A percentile compares a stretch with the other conserved stretches of the same genome.
Conservation (phyloP, 192 early-diverging fungal species). For the Kappamyces sp. region DNA sequence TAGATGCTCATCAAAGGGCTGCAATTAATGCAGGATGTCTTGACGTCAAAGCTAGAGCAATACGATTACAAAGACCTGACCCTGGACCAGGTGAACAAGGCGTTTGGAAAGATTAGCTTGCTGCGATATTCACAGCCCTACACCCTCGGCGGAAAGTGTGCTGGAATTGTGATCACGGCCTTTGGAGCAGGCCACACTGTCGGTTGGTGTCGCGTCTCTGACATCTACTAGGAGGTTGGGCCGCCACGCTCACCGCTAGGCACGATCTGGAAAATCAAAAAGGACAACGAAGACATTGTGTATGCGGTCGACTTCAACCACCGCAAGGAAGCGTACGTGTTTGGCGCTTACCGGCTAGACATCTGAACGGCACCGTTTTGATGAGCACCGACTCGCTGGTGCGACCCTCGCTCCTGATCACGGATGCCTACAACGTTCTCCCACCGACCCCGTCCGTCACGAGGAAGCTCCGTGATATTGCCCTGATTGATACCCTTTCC, state of each 20-base stretch:
- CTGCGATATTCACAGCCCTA: conserved; percentile 86
- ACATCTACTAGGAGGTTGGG: too few species aligned
- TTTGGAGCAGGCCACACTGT: conserved; percentile 89
- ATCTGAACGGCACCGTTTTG: conserved; percentile 71
- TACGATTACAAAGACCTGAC: conserved; percentile 72
- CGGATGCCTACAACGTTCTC: conserved; percentile 76
- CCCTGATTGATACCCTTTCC: conserved; percentile 59
- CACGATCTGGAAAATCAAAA: conserved; percentile 93
- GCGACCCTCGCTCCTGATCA: conserved; percentile 85
- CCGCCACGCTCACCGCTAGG: conserved; percentile 31
- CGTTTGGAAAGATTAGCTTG: conserved; percentile 73
- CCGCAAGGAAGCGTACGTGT: conserved; percentile 69
- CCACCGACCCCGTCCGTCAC: conserved; percentile 49
- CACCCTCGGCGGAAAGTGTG: conserved; percentile 64
- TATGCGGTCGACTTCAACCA: conserved; percentile 98
- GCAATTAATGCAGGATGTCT: conserved; percentile 67
- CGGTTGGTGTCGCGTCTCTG: conserved; percentile 32
- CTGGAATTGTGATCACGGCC: conserved; percentile 83
- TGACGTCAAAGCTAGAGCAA: conserved; percentile 58
- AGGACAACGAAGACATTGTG: conserved; percentile 86
- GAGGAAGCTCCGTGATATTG: conserved; percentile 67
- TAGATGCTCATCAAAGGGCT: conserved; percentile 7
- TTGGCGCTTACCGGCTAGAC: conserved; percentile 36
- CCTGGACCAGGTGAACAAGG: conserved; percentile 72
- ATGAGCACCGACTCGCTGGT: conserved; percentile 55